A percentile compares a stretch with the other conserved stretches of the same genome.
Conservation (phyloP, 2,329 filamentous ascomycete genomes). For the Fusarium newnesense region DNA sequence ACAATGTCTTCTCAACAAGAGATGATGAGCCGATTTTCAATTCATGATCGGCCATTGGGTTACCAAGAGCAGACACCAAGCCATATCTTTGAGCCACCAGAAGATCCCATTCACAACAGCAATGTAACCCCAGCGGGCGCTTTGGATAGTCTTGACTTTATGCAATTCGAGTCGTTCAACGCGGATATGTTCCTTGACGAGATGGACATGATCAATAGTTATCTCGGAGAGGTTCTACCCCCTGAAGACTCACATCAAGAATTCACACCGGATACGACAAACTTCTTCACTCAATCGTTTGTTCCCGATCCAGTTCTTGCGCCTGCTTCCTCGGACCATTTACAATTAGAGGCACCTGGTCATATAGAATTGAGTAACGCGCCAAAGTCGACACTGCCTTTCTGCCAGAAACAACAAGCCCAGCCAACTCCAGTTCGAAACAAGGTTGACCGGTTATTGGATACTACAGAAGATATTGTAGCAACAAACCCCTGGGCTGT, state of each 20-base stretch:
- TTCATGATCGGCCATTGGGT: not conserved
- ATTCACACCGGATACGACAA: not conserved
- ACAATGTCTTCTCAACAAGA: not conserved
- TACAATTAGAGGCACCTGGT: not conserved
- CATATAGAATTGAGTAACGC: not conserved
- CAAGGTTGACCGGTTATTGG: not conserved
- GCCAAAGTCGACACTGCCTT: not conserved
- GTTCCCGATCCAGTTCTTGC: not conserved
- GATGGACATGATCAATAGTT: constrained; percentile 1
- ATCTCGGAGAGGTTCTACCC: not conserved
- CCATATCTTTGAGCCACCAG: not conserved
- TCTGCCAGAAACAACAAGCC: not conserved
- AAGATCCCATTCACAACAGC: not conserved
- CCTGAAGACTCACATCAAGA: not conserved
- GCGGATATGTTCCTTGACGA: not conserved
- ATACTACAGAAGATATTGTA: not conserved
- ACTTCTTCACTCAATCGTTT: not conserved
- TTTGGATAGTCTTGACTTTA: not conserved
- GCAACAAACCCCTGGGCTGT: constrained; percentile 1
- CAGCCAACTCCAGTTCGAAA: not conserved
- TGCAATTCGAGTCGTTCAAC: not conserved
- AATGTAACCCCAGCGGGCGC: not conserved
- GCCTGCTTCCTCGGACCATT: not conserved
- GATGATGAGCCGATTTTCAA: not conserved
- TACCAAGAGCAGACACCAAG: not conserved